Base-by-base conservation (phyloP, 1,139 yeast species). In the Pneumocystis canis region DNA sequence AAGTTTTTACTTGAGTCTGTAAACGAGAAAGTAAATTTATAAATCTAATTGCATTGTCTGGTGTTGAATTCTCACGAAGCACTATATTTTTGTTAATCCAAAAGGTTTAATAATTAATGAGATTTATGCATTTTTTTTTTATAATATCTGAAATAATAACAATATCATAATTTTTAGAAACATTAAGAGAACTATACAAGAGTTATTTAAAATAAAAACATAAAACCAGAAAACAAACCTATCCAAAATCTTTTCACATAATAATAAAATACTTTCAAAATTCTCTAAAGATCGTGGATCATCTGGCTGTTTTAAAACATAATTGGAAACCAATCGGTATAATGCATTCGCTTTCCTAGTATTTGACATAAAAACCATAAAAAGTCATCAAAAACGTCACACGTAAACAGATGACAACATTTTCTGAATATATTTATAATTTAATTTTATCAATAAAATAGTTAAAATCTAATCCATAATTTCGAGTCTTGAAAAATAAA, bases 1-100 rank as follows among this genome's bases (percentile, higher is more conserved):
- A 39, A 30, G 25, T 16, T 57, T 16, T 20, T 57, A 57, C 59
- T 39, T 57, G 59, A 57, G 31, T 9, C 5, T 30, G 59, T 25
- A 57, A 14, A 20, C 59, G 40, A 57, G 59, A 57, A 39, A 57
- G 30, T 57, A 57, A 57, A 20, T 57, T 57, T 9, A 39, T 35
- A 57, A 35, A 57, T 20, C 37, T 35, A 25, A 57, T 35, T 57
- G 59, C 41, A 35, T 35, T 39, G 2, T 57, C 59, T 20, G 59
- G 33, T 9, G 59, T 35, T 2, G 59, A 35, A 14, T 30, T 28
- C 28, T 57, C 59, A 18, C 59, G 59, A 35, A 57, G 40, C 3
- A 57, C 59, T 57, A 14, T 11, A 25, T 3, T 25, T 4, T 3
- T 47, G 25, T 47, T 9, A 47, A 28, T 11, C 9, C 7, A 47